These are phyloP conservation scores for Talaromyces piceae DNA, from an alignment of 2,329 filamentous ascomycete genomes.

Conservation along the genomic window DNA sequence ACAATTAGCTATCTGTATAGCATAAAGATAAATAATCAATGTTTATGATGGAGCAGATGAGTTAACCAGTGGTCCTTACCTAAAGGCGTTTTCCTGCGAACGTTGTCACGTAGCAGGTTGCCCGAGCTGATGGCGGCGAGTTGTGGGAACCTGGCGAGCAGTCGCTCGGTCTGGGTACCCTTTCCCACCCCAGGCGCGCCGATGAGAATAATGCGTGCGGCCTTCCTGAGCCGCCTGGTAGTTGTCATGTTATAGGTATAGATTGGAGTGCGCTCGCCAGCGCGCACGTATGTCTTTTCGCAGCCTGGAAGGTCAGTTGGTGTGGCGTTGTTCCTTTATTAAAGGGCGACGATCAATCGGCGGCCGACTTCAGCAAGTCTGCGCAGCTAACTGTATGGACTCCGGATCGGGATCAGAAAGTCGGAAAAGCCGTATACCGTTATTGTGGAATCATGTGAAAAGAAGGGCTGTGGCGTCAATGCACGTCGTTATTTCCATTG, in stretches of 20 bases:
- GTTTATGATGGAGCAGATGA: no score
- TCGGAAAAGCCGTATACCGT: no score
- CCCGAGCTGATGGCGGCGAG: constrained; percentile 89
- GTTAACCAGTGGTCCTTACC: constrained; percentile 54
- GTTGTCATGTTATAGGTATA: constrained; percentile 8
- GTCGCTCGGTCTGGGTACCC: constrained; percentile 85
- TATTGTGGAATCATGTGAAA: no score
- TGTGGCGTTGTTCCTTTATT: neutral
- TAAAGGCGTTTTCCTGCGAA: constrained; percentile 76
- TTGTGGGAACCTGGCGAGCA: constrained; percentile 80
- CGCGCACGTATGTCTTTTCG: neutral
- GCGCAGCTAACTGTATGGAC: neutral
- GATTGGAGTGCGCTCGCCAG: neutral
- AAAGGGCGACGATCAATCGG: no score
- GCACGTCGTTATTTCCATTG: no score
- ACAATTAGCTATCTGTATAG: neutral
- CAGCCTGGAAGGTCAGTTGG: neutral
- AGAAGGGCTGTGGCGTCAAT: no score
- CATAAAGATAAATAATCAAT: neutral
- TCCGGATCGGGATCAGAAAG: no score
- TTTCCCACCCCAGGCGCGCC: constrained; percentile 97
- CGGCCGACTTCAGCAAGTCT: neutral
- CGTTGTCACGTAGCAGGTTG: constrained; percentile 85
- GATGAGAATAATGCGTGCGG: constrained; percentile 88
- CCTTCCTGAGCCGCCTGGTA: constrained; percentile 58